Evolutionary conservation across 73 alveolate genomes (phyloP).

Genomic region (Paramecium octaurelia): DNA sequence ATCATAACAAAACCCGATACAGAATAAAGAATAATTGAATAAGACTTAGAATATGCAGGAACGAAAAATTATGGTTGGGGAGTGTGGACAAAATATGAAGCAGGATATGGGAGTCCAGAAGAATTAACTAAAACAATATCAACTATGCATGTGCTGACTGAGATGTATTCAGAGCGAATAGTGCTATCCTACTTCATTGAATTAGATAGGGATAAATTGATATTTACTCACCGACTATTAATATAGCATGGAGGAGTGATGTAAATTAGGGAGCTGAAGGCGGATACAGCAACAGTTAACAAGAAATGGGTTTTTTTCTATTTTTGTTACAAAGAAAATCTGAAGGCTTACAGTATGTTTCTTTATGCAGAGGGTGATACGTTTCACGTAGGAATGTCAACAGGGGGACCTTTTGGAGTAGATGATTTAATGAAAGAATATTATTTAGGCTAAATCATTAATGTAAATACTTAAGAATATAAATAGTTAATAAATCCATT

Average conservation of each 20-base stretch:
- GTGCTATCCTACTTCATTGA: not conserved
- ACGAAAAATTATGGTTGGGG: not conserved
- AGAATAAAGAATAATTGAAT: not conserved
- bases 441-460: not conserved
- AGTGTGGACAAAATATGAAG: not conserved
- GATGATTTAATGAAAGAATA: not conserved
- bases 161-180: not conserved
- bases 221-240: not conserved
- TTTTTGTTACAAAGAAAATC: not conserved
- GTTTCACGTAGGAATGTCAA: not conserved
- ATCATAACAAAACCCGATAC: not conserved
- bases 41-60: not conserved
- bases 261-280: not conserved
- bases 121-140: not conserved
- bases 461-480: not conserved
- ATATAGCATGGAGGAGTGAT: not conserved
- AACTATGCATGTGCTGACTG: not conserved
- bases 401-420: not conserved
- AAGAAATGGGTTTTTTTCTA: not conserved
- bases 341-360: not conserved
- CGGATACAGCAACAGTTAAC: not conserved
- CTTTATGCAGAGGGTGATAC: not conserved
- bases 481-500: not conserved
- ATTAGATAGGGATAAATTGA: not conserved
- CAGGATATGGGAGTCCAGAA: not conserved